Percentiles rank a stretch among this genome's conserved stretches.
Evolutionary conservation across 805 yeast genomes (phyloP).

Genomic region (Danielozyma ontarioensis): DNA sequence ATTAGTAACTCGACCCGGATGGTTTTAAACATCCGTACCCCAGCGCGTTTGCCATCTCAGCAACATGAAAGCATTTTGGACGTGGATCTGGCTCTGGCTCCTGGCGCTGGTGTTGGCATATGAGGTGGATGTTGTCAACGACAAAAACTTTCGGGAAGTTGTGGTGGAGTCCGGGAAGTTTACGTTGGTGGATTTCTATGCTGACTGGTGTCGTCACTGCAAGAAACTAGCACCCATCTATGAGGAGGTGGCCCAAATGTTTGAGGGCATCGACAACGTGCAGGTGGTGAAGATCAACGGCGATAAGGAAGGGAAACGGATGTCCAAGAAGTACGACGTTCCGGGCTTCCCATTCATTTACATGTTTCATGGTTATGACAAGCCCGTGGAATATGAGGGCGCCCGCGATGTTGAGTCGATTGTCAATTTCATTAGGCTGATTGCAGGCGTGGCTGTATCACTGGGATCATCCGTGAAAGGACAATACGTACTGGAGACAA

Average conservation of each 20-base stretch:
- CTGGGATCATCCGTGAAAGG: no score
- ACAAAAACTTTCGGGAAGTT: slow-evolving; percentile 47
- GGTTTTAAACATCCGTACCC: no score
- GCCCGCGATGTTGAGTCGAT: slow-evolving; percentile 47
- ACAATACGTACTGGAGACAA: no score
- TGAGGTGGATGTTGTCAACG: slow-evolving; percentile 26
- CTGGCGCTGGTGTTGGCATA: background rate
- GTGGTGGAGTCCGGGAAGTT: slow-evolving; percentile 51
- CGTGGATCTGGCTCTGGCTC: no score
- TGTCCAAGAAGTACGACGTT: slow-evolving; percentile 46
- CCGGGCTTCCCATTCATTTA: slow-evolving; percentile 64
- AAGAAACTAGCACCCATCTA: slow-evolving; percentile 46
- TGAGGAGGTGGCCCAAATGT: slow-evolving; percentile 28
- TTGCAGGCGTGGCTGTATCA: slow-evolving; percentile 26
- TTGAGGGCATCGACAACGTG: slow-evolving; percentile 28
- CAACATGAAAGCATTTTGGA: no score
- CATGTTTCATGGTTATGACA: slow-evolving; percentile 47
- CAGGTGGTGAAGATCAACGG: slow-evolving; percentile 57
- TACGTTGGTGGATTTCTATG: slow-evolving; percentile 47
- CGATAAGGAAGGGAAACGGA: slow-evolving; percentile 45
- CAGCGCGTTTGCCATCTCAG: no score
- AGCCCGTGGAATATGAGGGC: slow-evolving; percentile 56
- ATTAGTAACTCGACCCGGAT: no score
- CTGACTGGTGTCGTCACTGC: slow-evolving; percentile 74
- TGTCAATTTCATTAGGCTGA: slow-evolving; percentile 45